Evolutionary conservation across 2,329 filamentous ascomycete species (phyloP), one percentile per base, ranked within the genome.

Genomic region (Botrytis sinoallii): DNA sequence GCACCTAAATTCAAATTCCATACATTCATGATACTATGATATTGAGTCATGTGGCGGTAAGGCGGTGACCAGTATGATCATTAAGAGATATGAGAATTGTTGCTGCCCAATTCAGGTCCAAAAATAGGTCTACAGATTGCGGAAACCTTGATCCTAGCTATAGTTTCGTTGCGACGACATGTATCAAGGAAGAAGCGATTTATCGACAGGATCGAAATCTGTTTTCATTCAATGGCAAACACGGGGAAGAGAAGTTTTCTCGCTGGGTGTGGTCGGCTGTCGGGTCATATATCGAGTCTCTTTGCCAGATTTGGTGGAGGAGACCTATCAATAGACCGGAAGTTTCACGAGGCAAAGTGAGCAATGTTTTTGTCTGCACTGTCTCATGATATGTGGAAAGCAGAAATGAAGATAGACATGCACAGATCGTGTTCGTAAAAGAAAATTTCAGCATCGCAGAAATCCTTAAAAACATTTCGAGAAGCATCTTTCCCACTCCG

Each of bases 31-130:
- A 35, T 12, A 32, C 20, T 18, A 32, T 35, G 29, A 5, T 22
- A 12, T 63, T 55, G 44, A 64, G 12, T 64, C 57, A 61, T 48
- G 57, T 71, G 42, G 69, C 40, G 42, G 42, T 25, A 48, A 63
- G 69, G 57, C 25, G 32, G 32, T 63, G 69, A 59, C 44, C 42
- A 63, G 69, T 22, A 38, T 55, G 16, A 25, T n/a, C 14, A 25
- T 38, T 2, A 18, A 61, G 9, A 12, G 32, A 48, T 44, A 71
- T 35, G 59, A 7, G 6, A 22, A 35, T 61, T 12, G 22, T 60
- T 60, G n/a, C 32, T 71, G 59, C 69, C 59, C 69, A 71, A 64
- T 40, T 16, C 18, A 22, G 35, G 69, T 35, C 18, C 44, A 48
- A 3, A 61, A 52, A 38, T 35, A 52, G 66, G 48, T 18, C 66